These are phyloP conservation scores for Puccinia novopanici DNA, from an alignment of 1,284 basidiomycete species.

Conservation along the genomic window DNA sequence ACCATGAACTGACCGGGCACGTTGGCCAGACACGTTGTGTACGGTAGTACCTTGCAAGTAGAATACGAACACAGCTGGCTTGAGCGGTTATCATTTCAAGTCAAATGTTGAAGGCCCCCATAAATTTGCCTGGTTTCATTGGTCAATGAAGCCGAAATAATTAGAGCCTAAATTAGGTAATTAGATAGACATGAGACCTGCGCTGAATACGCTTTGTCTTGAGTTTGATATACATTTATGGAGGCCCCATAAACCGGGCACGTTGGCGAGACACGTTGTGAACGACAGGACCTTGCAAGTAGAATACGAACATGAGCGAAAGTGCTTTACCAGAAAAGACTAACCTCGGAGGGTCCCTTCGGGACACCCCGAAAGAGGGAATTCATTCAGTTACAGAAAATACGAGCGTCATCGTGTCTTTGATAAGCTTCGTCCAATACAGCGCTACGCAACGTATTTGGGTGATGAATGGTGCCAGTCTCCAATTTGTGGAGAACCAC, in stretches of 20 bases:
- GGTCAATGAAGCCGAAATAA: not conserved
- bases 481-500: constrained; percentile 6
- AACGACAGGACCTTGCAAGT: too few species aligned
- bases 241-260: too few species aligned
- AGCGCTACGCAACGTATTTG: not conserved
- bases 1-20: too few species aligned
- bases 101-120: not conserved
- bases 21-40: too few species aligned
- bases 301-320: not conserved
- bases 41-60: too few species aligned
- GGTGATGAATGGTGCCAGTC: not conserved
- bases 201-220: too few species aligned
- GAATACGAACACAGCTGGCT: not conserved
- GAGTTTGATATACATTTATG: too few species aligned
- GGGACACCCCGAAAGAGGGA: not conserved
- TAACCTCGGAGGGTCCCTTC: too few species aligned
- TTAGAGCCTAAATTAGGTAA: not conserved
- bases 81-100: not conserved
- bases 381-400: not conserved
- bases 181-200: not conserved
- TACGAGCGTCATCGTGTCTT: not conserved
- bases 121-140: not conserved
- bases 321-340: too few species aligned
- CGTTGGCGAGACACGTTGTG: too few species aligned
- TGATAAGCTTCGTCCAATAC: constrained; percentile 18